A percentile compares a stretch with the other conserved stretches of the same genome.
Conservation (phyloP, 306 rosid genomes). For the Casuarina cunninghamiana region DNA sequence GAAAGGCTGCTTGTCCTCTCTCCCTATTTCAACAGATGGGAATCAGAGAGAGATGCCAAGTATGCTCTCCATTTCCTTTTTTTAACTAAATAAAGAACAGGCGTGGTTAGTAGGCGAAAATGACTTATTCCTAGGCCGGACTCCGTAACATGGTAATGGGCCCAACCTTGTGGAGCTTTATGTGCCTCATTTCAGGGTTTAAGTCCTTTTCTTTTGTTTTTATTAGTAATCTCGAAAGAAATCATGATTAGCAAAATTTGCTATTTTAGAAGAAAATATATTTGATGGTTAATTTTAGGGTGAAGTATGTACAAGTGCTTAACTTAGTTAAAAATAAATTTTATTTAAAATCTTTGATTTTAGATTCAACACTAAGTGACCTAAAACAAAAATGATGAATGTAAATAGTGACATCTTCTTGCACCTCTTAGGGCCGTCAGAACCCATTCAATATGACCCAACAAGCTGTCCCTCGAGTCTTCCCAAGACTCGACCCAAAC, state of each 20-base stretch:
- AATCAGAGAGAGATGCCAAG: background rate
- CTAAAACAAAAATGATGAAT: too few species aligned
- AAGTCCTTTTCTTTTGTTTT: background rate
- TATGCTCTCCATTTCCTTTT: background rate
- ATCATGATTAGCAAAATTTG: too few species aligned
- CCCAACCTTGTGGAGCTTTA: background rate
- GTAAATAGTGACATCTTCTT: too few species aligned
- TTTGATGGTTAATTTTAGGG: too few species aligned
- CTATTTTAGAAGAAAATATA: too few species aligned
- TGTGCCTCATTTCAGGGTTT: too few species aligned
- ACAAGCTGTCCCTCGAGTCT: background rate
- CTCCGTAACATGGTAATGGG: background rate
- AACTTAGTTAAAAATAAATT: too few species aligned
- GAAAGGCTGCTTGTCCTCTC: conserved; percentile 51
- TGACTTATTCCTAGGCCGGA: conserved; percentile 1
- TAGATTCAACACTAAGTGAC: too few species aligned
- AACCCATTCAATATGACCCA: background rate
- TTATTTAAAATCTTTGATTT: too few species aligned
- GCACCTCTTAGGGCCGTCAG: too few species aligned
- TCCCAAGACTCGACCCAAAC: background rate
- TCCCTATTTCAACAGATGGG: background rate
- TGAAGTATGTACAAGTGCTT: too few species aligned
- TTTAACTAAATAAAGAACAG: background rate
- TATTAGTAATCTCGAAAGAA: too few species aligned
- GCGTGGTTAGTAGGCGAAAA: background rate